phyloP scores from a whole-genome alignment of 768 basidiomycete genomes.

The Lactarius quietus region DNA sequence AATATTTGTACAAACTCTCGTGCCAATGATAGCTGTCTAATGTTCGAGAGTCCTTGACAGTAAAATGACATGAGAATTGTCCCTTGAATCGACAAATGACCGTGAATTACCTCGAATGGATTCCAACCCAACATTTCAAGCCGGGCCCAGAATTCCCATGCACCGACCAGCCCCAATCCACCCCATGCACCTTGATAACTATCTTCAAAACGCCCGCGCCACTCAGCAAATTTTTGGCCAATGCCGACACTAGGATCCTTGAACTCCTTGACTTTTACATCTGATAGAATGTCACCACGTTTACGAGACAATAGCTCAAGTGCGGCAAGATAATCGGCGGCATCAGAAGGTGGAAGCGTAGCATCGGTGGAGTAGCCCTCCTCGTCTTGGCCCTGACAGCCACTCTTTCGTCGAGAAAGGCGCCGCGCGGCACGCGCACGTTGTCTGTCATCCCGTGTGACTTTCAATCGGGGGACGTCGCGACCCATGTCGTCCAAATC shows the following conservation, averaged over 20 bases:
- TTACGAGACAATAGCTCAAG: constrained; percentile 49
- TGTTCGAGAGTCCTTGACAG: constrained; percentile 45
- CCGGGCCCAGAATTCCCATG: constrained; percentile 95
- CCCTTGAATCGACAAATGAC: not conserved
- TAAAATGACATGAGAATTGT: constrained; percentile 13
- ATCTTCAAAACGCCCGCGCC: constrained; percentile 75
- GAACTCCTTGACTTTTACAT: constrained; percentile 85
- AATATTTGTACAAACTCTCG: constrained; percentile 71
- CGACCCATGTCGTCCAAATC: constrained; percentile 64
- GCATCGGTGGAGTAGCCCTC: constrained; percentile 91
- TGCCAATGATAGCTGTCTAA: constrained; percentile 88
- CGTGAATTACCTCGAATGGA: constrained; percentile 62
- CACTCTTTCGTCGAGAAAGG: constrained; percentile 37
- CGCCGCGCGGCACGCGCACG: constrained; percentile 58
- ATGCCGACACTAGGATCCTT: constrained; percentile 71
- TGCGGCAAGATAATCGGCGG: constrained; percentile 64
- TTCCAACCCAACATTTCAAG: constrained; percentile 87
- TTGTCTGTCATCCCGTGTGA: constrained; percentile 51
- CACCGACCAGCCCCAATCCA: constrained; percentile 78
- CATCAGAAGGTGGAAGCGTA: constrained; percentile 61
- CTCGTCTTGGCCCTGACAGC: constrained; percentile 39
- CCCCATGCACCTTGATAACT: constrained; percentile 89
- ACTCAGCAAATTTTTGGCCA: constrained; percentile 58
- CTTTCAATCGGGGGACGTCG: constrained; percentile 43
- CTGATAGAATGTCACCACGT: constrained; percentile 60